phyloP scores from a whole-genome alignment of 2,329 filamentous ascomycete genomes.

The Pseudofabraea citricarpa region DNA sequence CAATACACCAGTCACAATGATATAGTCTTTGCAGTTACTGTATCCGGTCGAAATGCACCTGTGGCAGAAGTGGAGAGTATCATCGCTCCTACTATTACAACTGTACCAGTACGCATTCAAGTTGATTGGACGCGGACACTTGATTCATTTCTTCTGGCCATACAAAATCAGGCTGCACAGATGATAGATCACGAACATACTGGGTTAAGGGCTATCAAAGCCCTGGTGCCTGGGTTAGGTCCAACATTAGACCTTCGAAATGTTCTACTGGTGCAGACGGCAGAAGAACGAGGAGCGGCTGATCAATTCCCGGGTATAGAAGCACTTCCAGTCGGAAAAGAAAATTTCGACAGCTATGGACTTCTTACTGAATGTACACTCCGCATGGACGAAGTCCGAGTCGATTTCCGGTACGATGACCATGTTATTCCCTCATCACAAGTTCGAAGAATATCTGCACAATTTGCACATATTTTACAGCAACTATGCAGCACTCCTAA shows the following conservation, averaged over 20 bases:
- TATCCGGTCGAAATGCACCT: conserved; percentile 3
- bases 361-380: conserved; percentile 3
- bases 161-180: conserved; percentile 2
- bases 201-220: conserved; percentile 2
- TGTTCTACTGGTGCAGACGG: conserved; percentile 1
- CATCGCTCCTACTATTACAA: conserved; percentile 1
- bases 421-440: not conserved
- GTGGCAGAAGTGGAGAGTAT: conserved; percentile 1
- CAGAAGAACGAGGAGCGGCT: conserved; percentile 1
- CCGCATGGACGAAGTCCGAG: not conserved
- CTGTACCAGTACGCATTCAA: conserved; percentile 1
- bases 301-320: not conserved
- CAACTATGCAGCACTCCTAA: conserved; percentile 1
- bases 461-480: conserved; percentile 2
- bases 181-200: conserved; percentile 3
- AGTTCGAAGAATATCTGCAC: not conserved
- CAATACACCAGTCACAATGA: conserved; percentile 1
- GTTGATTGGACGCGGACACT: not conserved
- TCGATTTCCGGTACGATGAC: conserved; percentile 1
- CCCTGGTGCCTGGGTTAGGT: not conserved
- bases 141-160: conserved; percentile 1
- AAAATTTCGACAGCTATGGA: conserved; percentile 4
- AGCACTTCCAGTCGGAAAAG: conserved; percentile 1
- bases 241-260: conserved; percentile 3
- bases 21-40: conserved; percentile 1